phyloP scores from a whole-genome alignment of 306 rosid species.

The Glycine latifolia region DNA sequence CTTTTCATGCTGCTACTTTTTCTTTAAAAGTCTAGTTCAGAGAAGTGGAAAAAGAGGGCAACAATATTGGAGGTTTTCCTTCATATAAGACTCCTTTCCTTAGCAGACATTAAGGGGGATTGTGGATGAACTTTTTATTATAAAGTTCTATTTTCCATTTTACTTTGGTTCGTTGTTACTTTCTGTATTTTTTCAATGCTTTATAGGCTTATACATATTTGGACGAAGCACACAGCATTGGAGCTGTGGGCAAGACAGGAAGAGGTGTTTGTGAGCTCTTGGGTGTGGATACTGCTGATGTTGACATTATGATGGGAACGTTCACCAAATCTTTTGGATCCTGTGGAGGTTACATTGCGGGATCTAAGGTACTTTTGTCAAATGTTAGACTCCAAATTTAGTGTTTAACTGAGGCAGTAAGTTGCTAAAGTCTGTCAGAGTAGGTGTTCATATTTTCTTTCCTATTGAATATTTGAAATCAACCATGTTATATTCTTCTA shows the following conservation, averaged over 20 bases:
- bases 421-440: constrained; percentile 1
- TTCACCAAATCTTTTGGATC: constrained; percentile 96
- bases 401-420: constrained; percentile 29
- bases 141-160: constrained; percentile 3
- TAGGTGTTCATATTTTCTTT: neutral
- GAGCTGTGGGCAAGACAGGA: constrained; percentile 88
- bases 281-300: constrained; percentile 85
- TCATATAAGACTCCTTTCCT: constrained; percentile 15
- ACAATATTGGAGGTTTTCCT: neutral
- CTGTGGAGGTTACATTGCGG: constrained; percentile 93
- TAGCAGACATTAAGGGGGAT: neutral
- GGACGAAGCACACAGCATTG: constrained; percentile 98
- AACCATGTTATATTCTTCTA: neutral
- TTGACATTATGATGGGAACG: constrained; percentile 97
- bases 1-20: constrained; percentile 3
- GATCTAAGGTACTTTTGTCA: constrained; percentile 73
- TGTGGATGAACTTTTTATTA: neutral
- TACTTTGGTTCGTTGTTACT: constrained; percentile 43
- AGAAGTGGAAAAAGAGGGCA: constrained; percentile 3
- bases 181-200: constrained; percentile 29
- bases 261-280: constrained; percentile 79
- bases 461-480: neutral
- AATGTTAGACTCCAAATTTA: constrained; percentile 28
- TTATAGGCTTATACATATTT: constrained; percentile 76
- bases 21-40: constrained; percentile 3